Conservation (phyloP, 169 alveolate genomes). For the Cryptosporidium muris region DNA sequence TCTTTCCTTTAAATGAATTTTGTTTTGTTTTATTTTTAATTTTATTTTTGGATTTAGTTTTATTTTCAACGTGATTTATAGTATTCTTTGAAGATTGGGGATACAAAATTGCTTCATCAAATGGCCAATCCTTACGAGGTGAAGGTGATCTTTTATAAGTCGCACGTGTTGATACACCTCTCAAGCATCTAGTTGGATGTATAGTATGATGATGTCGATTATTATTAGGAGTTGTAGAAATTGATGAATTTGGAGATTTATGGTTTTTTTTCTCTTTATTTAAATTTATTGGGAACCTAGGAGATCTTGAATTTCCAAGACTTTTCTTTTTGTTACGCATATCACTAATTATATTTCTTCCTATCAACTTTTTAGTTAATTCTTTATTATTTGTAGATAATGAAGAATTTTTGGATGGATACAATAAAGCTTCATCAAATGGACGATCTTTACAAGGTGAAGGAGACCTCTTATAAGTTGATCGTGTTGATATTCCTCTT, state of each 20-base stretch:
- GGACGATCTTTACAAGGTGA: constrained; percentile 36
- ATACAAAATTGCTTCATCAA: constrained; percentile 55
- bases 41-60: not conserved
- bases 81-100: constrained; percentile 43
- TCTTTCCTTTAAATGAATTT: not conserved
- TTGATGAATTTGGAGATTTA: not conserved
- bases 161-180: constrained; percentile 68
- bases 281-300: not conserved
- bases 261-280: not conserved
- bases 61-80: not conserved
- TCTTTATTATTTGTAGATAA: not conserved
- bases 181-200: constrained; percentile 65
- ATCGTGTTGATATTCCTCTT: constrained; percentile 37
- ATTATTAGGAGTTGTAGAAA: not conserved
- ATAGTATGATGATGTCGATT: constrained; percentile 3
- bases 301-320: no score
- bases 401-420: constrained; percentile 25
- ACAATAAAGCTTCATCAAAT: constrained; percentile 22
- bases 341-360: not conserved
- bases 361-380: not conserved
- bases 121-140: constrained; percentile 63
- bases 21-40: not conserved
- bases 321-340: not conserved
- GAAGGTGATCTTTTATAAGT: constrained; percentile 62
- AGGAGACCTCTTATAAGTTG: constrained; percentile 35